These are phyloP conservation scores for Dendrocalamus latiflorus DNA, from an alignment of 202 grass and related monocot species.

Conservation along the genomic window DNA sequence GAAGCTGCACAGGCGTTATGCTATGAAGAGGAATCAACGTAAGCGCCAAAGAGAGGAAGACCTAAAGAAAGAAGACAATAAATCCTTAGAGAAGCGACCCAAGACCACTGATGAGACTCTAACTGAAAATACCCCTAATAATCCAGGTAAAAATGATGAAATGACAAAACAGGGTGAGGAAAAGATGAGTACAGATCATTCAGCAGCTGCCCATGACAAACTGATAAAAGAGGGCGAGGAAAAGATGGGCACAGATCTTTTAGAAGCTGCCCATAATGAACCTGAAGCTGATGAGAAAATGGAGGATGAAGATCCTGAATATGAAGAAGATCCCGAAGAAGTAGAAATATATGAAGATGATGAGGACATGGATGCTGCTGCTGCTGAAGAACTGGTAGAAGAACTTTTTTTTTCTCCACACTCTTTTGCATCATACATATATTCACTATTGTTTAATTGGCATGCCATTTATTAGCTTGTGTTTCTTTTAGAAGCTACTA, in stretches of 20 bases:
- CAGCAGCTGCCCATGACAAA: conserved; percentile 24
- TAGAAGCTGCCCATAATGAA: conserved; percentile 21
- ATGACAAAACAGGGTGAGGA: conserved; percentile 42
- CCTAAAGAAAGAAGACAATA: conserved; percentile 63
- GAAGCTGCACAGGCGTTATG: conserved; percentile 65
- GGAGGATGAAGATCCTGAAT: conserved; percentile 54
- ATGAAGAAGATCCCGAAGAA: conserved; percentile 80
- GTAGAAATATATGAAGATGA: conserved; percentile 66
- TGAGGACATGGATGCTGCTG: conserved; percentile 61
- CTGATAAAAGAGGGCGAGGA: conserved; percentile 36
- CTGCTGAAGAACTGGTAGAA: conserved; percentile 28
- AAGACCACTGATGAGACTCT: conserved; percentile 44
- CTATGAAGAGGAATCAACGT: conserved; percentile 59
- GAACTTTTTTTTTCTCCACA: conserved; percentile 4
- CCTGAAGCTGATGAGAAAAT: conserved; percentile 56
- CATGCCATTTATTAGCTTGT: background rate
- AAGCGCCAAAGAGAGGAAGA: conserved; percentile 94
- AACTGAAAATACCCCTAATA: conserved; percentile 39
- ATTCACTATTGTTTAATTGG: background rate
- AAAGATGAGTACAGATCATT: conserved; percentile 35
- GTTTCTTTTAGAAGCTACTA: background rate
- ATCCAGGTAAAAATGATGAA: conserved; percentile 33
- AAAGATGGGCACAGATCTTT: conserved; percentile 17
- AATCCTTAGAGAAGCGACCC: conserved; percentile 46
- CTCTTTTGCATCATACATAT: background rate